phyloP scores from a whole-genome alignment of 805 yeast genomes.

The Kazachstania psychrophila region DNA sequence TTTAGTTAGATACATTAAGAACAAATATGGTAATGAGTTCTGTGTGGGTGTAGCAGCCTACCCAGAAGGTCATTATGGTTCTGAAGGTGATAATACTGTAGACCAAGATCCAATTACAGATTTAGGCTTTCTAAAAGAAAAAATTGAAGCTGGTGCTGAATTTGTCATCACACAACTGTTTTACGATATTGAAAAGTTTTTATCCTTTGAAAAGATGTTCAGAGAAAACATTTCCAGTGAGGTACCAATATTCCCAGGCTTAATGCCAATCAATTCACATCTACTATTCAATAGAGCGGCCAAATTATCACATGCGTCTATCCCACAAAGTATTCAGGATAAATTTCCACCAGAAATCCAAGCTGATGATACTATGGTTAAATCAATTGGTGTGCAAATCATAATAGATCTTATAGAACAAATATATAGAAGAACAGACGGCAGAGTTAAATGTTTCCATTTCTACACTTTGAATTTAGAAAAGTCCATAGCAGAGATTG shows the following conservation, averaged over 20 bases:
- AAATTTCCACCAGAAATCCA: conserved; percentile 46
- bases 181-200: conserved; percentile 73
- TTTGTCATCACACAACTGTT: conserved; percentile 87
- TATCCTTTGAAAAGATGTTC: conserved; percentile 50
- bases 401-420: conserved; percentile 53
- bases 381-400: conserved; percentile 71
- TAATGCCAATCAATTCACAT: conserved; percentile 85
- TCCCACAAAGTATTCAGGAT: conserved; percentile 49
- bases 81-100: conserved; percentile 24
- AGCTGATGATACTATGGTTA: conserved; percentile 72
- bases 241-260: conserved; percentile 69
- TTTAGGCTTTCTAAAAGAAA: conserved; percentile 70
- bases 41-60: conserved; percentile 96
- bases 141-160: conserved; percentile 90
- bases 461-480: conserved; percentile 90
- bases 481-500: conserved; percentile 79
- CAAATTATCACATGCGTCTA: conserved; percentile 77
- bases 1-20: conserved; percentile 68
- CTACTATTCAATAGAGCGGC: conserved; percentile 78
- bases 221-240: conserved; percentile 34
- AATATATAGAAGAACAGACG: conserved; percentile 44
- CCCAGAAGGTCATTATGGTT: conserved; percentile 75
- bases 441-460: conserved; percentile 73
- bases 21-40: conserved; percentile 67
- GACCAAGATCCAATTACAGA: conserved; percentile 62